Evolutionary conservation across 2,329 filamentous ascomycete genomes (phyloP), one percentile per base, ranked within the genome.

Genomic region (Lachnellula suecica): DNA sequence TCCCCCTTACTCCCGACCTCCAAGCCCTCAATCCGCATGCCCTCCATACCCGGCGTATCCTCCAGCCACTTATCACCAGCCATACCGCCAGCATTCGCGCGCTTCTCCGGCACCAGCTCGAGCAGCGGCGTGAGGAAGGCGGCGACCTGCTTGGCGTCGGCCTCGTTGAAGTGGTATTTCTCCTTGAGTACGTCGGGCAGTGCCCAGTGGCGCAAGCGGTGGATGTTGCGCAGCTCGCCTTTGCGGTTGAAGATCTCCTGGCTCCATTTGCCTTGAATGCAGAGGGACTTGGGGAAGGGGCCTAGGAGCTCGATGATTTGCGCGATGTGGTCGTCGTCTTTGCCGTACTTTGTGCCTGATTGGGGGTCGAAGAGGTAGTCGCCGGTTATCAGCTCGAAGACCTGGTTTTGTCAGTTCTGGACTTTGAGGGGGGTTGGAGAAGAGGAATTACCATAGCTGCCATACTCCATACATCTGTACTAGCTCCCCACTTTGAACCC

Each of bases 391-490:
- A 99, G 78, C 71, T 99, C 94, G 63, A 99, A 99, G 15, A 93
- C 88, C 93, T 97, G 66, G 13, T 47, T 22, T 43, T 25, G 27
- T 56, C n/a, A 51, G 40, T 31, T 15, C 31, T 29, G 15, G 29
- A 31, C 11, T 29, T 42, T 4, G 23, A 29, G 37, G n/a, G 29
- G 3, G 25, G 13, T 11, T n/a, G 25, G 24, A 4, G 9, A 8
- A 20, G 37, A 15, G n/a, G 13, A 68, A 84, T 65, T 79, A 97
- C 94, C 94, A 99, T 99, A 62, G 89, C 89, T 53, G 94, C 92
- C 94, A 99, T 99, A 73, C 93, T 97, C 94, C 94, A 99, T 7
- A 97, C 89, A 72, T 99, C 94, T 2, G 94, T 97, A 69, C 93
- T 97, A n/a, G 94, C 94, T 61, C 94, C 94, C 94, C 94, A 99